A percentile compares a stretch with the other conserved stretches of the same genome.
phyloP scores from a whole-genome alignment of 139 green algal species.

The Chlamydomonas applanata region DNA sequence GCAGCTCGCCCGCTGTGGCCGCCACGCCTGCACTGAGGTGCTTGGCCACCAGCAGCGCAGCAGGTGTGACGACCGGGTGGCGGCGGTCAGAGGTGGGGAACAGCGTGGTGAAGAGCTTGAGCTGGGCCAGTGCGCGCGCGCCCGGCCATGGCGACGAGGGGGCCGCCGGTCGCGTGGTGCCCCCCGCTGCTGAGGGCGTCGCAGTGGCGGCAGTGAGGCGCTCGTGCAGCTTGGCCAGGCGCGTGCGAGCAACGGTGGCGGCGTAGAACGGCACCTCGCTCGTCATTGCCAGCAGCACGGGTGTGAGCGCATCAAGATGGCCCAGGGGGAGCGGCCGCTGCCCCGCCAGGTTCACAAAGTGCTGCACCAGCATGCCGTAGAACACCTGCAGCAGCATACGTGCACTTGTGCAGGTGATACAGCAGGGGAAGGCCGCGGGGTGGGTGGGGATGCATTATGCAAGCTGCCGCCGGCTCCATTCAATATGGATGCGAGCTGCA shows the following conservation, averaged over 20 bases:
- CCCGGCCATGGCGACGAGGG: slow-evolving; percentile 36
- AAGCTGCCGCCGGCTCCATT: background rate
- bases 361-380: slow-evolving; percentile 87
- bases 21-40: slow-evolving; percentile 36
- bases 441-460: background rate
- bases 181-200: slow-evolving; percentile 26
- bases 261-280: slow-evolving; percentile 77
- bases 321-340: slow-evolving; percentile 48
- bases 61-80: slow-evolving; percentile 82
- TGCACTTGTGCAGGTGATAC: background rate
- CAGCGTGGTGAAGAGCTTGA: slow-evolving; percentile 79
- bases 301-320: slow-evolving; percentile 71
- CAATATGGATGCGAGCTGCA: background rate
- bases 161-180: background rate
- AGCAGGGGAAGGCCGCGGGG: background rate
- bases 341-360: slow-evolving; percentile 81
- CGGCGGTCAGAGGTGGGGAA: slow-evolving; percentile 83
- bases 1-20: slow-evolving; percentile 12
- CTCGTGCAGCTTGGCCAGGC: slow-evolving; percentile 65
- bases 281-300: slow-evolving; percentile 46
- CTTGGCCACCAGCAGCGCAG: slow-evolving; percentile 52
- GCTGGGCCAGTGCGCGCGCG: slow-evolving; percentile 68
- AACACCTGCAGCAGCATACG: slow-evolving; percentile 61
- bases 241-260: slow-evolving; percentile 77
- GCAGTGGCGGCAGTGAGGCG: slow-evolving; percentile 31